Percentiles rank a stretch among this genome's conserved stretches.
These are phyloP conservation scores for Allium fistulosum DNA, from an alignment of 106 monocot species.

Conservation along the genomic window DNA sequence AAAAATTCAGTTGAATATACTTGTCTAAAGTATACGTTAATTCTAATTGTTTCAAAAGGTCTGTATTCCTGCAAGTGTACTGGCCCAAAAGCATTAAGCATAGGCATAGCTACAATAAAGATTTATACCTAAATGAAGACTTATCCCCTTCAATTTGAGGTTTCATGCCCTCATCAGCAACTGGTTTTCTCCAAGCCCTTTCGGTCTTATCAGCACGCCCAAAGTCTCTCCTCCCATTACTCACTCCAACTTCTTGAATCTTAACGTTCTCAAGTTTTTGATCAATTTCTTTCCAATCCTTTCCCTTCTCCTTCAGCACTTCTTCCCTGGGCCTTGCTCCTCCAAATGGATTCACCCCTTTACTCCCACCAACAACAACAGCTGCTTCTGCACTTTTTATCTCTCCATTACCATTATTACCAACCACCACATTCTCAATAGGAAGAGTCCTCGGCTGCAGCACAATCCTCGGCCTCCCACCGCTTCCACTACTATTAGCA, in stretches of 20 bases:
- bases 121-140: background rate
- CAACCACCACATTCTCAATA: slow-evolving; percentile 9
- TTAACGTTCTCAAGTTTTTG: slow-evolving; percentile 57
- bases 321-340: slow-evolving; percentile 79
- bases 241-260: slow-evolving; percentile 21
- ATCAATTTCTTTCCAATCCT: slow-evolving; percentile 89
- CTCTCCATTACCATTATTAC: slow-evolving; percentile 5
- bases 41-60: too few relatives aligned
- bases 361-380: slow-evolving; percentile 2
- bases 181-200: slow-evolving; percentile 67
- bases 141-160: background rate
- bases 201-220: slow-evolving; percentile 41
- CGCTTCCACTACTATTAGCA: slow-evolving; percentile 9
- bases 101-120: background rate
- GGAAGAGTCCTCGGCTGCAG: slow-evolving; percentile 74
- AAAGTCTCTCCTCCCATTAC: slow-evolving; percentile 26
- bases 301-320: slow-evolving; percentile 76
- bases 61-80: too few relatives aligned
- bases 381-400: background rate
- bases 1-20: too few relatives aligned
- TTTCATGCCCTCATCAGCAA: slow-evolving; percentile 12
- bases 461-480: slow-evolving; percentile 57
- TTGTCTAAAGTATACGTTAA: too few relatives aligned
- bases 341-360: slow-evolving; percentile 69
- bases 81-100: too few relatives aligned